phyloP scores from a whole-genome alignment of 148 eudicot genomes.

The Heliosperma pusillum region DNA sequence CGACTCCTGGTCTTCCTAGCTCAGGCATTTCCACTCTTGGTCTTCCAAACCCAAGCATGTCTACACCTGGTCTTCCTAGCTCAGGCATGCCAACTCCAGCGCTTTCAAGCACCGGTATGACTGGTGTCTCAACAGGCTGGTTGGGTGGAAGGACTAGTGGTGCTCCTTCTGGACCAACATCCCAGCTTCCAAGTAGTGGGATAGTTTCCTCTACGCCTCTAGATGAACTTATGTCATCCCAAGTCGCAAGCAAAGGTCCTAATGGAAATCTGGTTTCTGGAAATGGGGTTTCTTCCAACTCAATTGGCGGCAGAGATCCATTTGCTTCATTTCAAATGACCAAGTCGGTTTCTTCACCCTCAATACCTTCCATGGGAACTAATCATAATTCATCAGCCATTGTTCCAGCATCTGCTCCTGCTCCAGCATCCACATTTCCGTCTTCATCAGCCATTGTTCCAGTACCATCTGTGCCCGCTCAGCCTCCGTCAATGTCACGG shows the following conservation, averaged over 20 bases:
- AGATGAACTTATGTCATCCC: slow-evolving; percentile 32
- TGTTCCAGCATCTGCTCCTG: slow-evolving; percentile 44
- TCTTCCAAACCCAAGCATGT: slow-evolving; percentile 34
- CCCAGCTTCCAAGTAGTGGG: slow-evolving; percentile 51
- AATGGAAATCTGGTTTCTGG: slow-evolving; percentile 48
- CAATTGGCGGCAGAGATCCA: slow-evolving; percentile 56
- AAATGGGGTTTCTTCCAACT: slow-evolving; percentile 48
- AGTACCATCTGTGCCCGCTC: slow-evolving; percentile 37
- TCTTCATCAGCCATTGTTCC: slow-evolving; percentile 54
- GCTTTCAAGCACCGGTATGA: slow-evolving; percentile 34
- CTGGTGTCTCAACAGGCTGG: slow-evolving; percentile 45
- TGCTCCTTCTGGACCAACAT: slow-evolving; percentile 40
- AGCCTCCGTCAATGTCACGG: slow-evolving; percentile 43
- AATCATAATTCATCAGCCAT: slow-evolving; percentile 43
- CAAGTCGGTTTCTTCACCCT: slow-evolving; percentile 43
- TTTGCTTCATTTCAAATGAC: slow-evolving; percentile 63
- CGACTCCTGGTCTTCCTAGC: slow-evolving; percentile 39
- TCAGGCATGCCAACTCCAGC: slow-evolving; percentile 25
- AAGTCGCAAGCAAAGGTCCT: slow-evolving; percentile 39
- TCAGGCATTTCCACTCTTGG: slow-evolving; percentile 30
- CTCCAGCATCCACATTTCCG: slow-evolving; percentile 23
- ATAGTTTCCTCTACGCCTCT: slow-evolving; percentile 39
- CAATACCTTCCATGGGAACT: slow-evolving; percentile 29
- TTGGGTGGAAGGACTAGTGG: slow-evolving; percentile 47
- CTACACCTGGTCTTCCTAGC: slow-evolving; percentile 20